Evolutionary conservation across 1,284 basidiomycete species (phyloP).

Genomic region (Apiotrichum gracile): DNA sequence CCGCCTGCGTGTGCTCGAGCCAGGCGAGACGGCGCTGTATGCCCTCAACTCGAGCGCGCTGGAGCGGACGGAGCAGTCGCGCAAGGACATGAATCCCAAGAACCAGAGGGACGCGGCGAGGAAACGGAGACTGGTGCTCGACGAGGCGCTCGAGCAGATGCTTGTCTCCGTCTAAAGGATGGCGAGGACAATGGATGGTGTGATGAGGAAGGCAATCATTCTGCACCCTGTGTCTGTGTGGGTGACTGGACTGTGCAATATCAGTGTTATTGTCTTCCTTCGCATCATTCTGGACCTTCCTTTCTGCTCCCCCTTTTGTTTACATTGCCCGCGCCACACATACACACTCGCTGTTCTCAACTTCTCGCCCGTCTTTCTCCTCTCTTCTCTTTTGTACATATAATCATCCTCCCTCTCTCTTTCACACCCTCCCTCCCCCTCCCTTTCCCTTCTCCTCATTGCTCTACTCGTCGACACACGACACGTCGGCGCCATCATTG

Average conservation of each 20-base stretch:
- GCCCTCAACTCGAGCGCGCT: slow-evolving; percentile 23
- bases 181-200: neutral
- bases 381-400: neutral
- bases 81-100: neutral
- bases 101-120: slow-evolving; percentile 3
- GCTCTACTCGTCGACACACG: neutral
- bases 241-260: too few species aligned
- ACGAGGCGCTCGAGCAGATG: slow-evolving; percentile 23
- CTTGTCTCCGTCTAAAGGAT: slow-evolving; percentile 4
- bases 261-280: too few species aligned
- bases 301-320: neutral
- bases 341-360: neutral
- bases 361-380: neutral
- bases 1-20: slow-evolving; percentile 23
- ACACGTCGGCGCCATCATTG: neutral
- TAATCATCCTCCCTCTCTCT: neutral
- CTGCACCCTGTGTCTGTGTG: too few species aligned
- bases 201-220: neutral
- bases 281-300: neutral
- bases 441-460: neutral
- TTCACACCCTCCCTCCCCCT: neutral
- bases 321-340: too few species aligned
- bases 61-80: slow-evolving; percentile 13
- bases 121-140: slow-evolving; percentile 11
- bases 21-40: slow-evolving; percentile 32